Conservation (phyloP, 163 green algal genomes). For the Chlamydomonas reinhardtii region DNA sequence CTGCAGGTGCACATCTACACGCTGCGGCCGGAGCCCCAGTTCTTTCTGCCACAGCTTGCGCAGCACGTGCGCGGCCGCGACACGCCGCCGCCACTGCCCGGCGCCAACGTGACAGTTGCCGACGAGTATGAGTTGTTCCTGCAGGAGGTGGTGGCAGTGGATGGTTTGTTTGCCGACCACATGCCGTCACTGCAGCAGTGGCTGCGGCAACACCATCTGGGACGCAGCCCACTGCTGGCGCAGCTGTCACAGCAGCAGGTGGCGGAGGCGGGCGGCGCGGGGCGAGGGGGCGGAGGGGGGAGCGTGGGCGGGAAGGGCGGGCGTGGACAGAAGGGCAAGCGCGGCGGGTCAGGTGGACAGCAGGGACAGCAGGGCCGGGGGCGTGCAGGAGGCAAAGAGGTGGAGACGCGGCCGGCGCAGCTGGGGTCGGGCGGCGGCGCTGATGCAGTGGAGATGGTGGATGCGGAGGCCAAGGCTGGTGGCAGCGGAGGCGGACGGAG, state of each 20-base stretch:
- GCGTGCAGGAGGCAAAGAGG: background rate
- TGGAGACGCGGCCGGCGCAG: background rate
- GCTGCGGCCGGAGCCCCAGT: constrained; percentile 53
- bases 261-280: no score
- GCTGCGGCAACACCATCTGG: background rate
- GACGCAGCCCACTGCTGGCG: background rate
- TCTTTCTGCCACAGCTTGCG: constrained; percentile 42
- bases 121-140: constrained; percentile 40
- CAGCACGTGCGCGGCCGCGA: background rate
- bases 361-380: background rate
- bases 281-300: background rate
- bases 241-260: no score
- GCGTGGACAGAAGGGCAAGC: no score
- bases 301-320: background rate
- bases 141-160: background rate
- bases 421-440: no score
- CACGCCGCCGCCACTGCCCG: background rate
- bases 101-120: background rate
- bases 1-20: constrained; percentile 63
- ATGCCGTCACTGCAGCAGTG: constrained; percentile 16
- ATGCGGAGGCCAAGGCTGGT: background rate
- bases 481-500: background rate
- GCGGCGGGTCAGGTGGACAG: no score
- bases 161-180: constrained; percentile 39
- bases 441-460: no score